Conservation (phyloP, 768 basidiomycete species). For the Macrolepiota dolichaula region DNA sequence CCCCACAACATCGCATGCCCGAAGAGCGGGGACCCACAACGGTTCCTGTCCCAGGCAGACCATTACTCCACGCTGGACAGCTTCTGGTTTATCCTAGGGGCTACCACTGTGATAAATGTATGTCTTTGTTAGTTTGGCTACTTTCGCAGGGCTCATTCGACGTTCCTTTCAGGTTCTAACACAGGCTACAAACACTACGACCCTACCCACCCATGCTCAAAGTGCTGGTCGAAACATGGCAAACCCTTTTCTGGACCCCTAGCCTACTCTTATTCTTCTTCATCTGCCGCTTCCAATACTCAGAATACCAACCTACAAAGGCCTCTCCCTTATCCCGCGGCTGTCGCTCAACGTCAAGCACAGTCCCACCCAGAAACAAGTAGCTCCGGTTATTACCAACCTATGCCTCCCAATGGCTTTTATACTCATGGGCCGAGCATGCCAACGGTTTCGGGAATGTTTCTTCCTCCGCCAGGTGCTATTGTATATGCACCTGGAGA, state of each 20-base stretch:
- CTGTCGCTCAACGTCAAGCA: background rate
- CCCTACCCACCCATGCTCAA: conserved; percentile 62
- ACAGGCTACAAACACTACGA: conserved; percentile 71
- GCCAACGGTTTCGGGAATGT: background rate
- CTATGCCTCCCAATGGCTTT: conserved; percentile 11
- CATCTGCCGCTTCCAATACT: conserved; percentile 14
- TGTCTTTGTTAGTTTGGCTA: conserved; percentile 14
- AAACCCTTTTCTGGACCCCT: conserved; percentile 61
- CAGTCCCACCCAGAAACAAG: conserved; percentile 10
- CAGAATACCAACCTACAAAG: conserved; percentile 7
- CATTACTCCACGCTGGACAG: conserved; percentile 56
- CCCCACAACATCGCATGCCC: conserved; percentile 14
- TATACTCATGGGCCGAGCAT: conserved; percentile 9
- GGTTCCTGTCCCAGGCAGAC: conserved; percentile 62
- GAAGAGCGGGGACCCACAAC: conserved; percentile 64
- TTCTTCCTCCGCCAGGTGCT: conserved; percentile 34
- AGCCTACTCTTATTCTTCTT: conserved; percentile 38
- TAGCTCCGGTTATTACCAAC: conserved; percentile 8
- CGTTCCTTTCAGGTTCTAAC: conserved; percentile 51
- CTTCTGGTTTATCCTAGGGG: conserved; percentile 70
- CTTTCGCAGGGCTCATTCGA: no score
- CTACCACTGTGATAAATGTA: conserved; percentile 67
- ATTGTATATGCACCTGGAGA: conserved; percentile 62
- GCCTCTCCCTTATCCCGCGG: conserved; percentile 1
- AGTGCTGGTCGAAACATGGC: conserved; percentile 73